These are phyloP conservation scores for Phascolomyces articulosus DNA, from an alignment of 371 early-diverging fungal species.

Conservation along the genomic window DNA sequence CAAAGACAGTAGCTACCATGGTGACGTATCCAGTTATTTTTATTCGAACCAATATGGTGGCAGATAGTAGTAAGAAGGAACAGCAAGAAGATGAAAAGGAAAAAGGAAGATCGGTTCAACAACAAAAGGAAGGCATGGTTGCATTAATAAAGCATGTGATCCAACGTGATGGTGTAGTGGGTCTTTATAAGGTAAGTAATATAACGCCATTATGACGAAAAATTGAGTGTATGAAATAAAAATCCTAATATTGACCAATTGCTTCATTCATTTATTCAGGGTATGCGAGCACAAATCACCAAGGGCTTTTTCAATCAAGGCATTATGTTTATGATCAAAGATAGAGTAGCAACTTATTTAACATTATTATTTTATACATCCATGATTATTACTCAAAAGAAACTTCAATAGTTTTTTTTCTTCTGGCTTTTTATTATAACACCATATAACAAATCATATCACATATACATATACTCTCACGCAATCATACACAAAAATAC, in stretches of 20 bases:
- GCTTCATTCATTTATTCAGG: conserved; percentile 19
- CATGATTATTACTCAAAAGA: conserved; percentile 3
- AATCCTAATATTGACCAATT: not conserved
- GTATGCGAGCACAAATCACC: conserved; percentile 59
- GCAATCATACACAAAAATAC: too few relatives aligned
- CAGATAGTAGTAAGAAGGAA: not conserved
- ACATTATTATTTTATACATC: conserved; percentile 51
- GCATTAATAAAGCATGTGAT: conserved; percentile 46
- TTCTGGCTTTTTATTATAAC: too few relatives aligned
- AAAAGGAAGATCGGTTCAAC: conserved; percentile 14
- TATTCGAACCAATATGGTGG: conserved; percentile 52
- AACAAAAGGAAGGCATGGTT: conserved; percentile 40
- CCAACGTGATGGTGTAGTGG: conserved; percentile 45
- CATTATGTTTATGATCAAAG: conserved; percentile 71
- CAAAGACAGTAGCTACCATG: conserved; percentile 62
- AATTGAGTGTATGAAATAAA: too few relatives aligned
- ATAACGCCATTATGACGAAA: too few relatives aligned
- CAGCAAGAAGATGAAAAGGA: conserved; percentile 10
- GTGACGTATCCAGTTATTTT: conserved; percentile 66
- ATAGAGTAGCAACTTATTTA: conserved; percentile 59
- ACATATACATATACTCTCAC: too few relatives aligned
- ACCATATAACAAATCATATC: not conserved
- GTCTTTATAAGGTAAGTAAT: conserved; percentile 50
- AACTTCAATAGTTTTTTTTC: not conserved
- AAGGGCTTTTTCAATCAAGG: conserved; percentile 70